Base-by-base conservation (phyloP, 192 early-diverging fungal genomes). In the Bifiguratus adelaidae region DNA sequence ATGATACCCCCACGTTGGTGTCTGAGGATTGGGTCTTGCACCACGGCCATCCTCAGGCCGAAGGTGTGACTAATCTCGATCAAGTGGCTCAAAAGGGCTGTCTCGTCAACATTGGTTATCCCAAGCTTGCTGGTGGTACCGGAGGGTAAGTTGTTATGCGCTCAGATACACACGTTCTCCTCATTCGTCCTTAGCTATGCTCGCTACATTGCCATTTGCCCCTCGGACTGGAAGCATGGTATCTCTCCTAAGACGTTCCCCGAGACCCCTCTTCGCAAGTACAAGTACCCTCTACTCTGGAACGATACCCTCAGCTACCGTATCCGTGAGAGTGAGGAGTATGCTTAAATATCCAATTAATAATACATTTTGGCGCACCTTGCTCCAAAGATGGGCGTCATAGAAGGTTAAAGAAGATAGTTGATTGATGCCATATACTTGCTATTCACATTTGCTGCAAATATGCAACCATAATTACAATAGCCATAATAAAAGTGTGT, bases 121-220 rank as follows among this genome's bases (percentile, higher is more conserved):
- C 68, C 23, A 71, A 71, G 61, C 67, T 71, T 47, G 47, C 41
- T 16, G 69, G 69, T 50, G 69, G 61, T 7, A 46, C 47, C 2
- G 69, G 69, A 24, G 44, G 44, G 44, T 45, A 28, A 45, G 44
- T 45, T 30, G 44, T 45, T n/a, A 5, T 45, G 12, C 44, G 21
- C 3, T 1, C 0, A 7, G 3, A 15, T 25, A 15, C 13, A 19
- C 5, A 28, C 25, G 25, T 16, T 26, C 19, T 45, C n/a, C 27
- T 19, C 13, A 18, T 0, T 16, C 22, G 8, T 29, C n/a, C 32
- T 16, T 35, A 67, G 64, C 52, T 71, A 71, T 26, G 69, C 55
- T 3, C 61, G 69, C 40, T 71, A 61, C 37, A 62, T 71, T 2
- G 69, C 69, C n/a, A 48, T 71, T 34, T 71, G 69, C 48, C 56